Percentiles rank a stretch among this genome's conserved stretches.
Evolutionary conservation across 2,329 filamentous ascomycete genomes (phyloP).

Genomic region (Cadophora sp.): DNA sequence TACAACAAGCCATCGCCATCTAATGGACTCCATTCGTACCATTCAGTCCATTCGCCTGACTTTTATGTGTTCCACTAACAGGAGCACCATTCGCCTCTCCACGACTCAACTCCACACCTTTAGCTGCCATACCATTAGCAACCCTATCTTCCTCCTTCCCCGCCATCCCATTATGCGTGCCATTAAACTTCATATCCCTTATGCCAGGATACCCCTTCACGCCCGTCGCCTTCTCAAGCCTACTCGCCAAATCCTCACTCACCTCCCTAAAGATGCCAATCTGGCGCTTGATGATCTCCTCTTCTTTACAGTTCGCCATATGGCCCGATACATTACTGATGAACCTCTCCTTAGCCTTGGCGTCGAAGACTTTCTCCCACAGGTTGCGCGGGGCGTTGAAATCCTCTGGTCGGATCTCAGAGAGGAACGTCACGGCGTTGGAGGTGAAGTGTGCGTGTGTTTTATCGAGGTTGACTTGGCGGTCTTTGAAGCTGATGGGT

Average conservation of each 20-base stretch:
- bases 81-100: slow-evolving; percentile 57
- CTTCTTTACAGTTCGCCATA: slow-evolving; percentile 62
- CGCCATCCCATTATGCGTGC: slow-evolving; percentile 65
- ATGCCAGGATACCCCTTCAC: slow-evolving; percentile 67
- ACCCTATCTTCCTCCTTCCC: slow-evolving; percentile 52
- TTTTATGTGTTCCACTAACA: slow-evolving; percentile 29
- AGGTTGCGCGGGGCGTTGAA: slow-evolving; percentile 58
- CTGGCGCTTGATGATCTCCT: slow-evolving; percentile 68
- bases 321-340: slow-evolving; percentile 66
- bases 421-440: slow-evolving; percentile 52
- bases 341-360: slow-evolving; percentile 62
- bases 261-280: slow-evolving; percentile 72
- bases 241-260: slow-evolving; percentile 60
- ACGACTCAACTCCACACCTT: slow-evolving; percentile 42
- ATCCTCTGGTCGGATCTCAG: slow-evolving; percentile 46
- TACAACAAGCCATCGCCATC: too few species aligned
- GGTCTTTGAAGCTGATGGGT: slow-evolving; percentile 47
- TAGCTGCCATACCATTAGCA: slow-evolving; percentile 61
- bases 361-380: slow-evolving; percentile 68
- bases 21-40: too few species aligned
- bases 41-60: background rate
- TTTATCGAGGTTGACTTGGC: slow-evolving; percentile 49
- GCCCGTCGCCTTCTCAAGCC: slow-evolving; percentile 68
- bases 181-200: slow-evolving; percentile 61
- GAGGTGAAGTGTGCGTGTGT: slow-evolving; percentile 51